Base-by-base conservation (phyloP, 805 yeast species). In the Candida succiphila region DNA sequence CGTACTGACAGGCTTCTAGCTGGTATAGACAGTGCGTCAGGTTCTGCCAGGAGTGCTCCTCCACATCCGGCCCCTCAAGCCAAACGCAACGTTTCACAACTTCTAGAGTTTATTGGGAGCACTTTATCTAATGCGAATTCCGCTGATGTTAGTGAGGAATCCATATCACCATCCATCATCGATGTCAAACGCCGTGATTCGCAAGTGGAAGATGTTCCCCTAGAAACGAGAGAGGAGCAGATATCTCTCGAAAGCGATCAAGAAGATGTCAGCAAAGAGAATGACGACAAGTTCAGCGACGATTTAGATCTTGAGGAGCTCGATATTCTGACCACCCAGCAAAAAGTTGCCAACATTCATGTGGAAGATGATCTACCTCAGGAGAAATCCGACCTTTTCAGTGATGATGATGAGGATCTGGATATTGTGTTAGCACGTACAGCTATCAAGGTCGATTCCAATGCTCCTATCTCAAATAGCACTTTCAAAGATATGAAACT, bases 251-350 rank as follows among this genome's bases (percentile, higher is more conserved):
- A 18, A 29, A n/a, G 25, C 5, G 23, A 3, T 20, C 9, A 10
- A 16, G 12, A 21, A 29, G 4, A 10, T 14, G 5, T 21, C 6
- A 13, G 23, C 20, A 20, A 18, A 13, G n/a, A 17, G 30, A 15
- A 23, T 9, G 28, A 35, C 7, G 54, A 48, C 30, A 40, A 39
- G 5, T 51, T 57, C 29, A 45, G 51, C 25, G 58, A 53, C 33
- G 61, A 57, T 26, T 40, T 53, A 3, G 61, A 54, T 33, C 35
- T 50, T 45, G 49, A 42, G 23, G 60, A 52, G 27, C 41, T 54
- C 16, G 54, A 51, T 33, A 31, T 17, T 36, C 35, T 17, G 32
- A 32, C 17, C 20, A 25, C 4, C 30, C 30, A 34, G 28, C 18
- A 7, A n/a, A n/a, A n/a, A n/a, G 23, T 7, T 21, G 23, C 23